phyloP scores from a whole-genome alignment of 768 basidiomycete species.

The Hebeloma cylindrosporum region DNA sequence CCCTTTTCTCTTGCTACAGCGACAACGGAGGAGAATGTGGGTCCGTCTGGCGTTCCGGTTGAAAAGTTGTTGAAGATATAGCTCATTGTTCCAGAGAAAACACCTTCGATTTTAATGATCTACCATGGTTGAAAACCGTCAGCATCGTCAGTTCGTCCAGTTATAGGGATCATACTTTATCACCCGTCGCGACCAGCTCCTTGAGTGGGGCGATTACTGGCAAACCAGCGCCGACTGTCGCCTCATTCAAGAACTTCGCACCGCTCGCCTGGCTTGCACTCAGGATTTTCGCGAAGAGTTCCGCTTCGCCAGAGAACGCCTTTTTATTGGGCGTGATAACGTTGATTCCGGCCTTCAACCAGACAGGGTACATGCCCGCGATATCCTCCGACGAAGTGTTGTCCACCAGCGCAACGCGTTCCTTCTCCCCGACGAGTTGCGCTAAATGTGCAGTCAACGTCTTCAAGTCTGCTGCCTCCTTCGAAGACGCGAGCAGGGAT shows the following conservation, averaged over 20 bases:
- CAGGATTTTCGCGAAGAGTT: conserved; percentile 69
- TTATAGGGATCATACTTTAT: conserved; percentile 56
- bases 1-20: conserved; percentile 86
- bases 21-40: conserved; percentile 87
- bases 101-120: conserved; percentile 93
- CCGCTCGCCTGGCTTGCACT: conserved; percentile 56
- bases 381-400: conserved; percentile 87
- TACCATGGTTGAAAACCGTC: conserved; percentile 23
- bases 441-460: conserved; percentile 47
- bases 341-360: conserved; percentile 75
- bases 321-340: conserved; percentile 99
- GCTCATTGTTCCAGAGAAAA: conserved; percentile 95
- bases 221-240: conserved; percentile 94
- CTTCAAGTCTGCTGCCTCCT: conserved; percentile 49
- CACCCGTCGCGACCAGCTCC: conserved; percentile 89
- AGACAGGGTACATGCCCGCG: conserved; percentile 77
- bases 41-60: conserved; percentile 63
- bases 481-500: conserved; percentile 34
- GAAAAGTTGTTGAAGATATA: conserved; percentile 99
- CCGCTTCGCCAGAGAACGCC: conserved; percentile 75
- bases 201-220: conserved; percentile 91
- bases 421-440: conserved; percentile 44
- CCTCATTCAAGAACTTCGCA: conserved; percentile 78
- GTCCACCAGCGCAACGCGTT: conserved; percentile 76
- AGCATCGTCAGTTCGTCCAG: not conserved